Evolutionary conservation across 257 asterid species (phyloP).

Genomic region (Primulina tabacum): DNA sequence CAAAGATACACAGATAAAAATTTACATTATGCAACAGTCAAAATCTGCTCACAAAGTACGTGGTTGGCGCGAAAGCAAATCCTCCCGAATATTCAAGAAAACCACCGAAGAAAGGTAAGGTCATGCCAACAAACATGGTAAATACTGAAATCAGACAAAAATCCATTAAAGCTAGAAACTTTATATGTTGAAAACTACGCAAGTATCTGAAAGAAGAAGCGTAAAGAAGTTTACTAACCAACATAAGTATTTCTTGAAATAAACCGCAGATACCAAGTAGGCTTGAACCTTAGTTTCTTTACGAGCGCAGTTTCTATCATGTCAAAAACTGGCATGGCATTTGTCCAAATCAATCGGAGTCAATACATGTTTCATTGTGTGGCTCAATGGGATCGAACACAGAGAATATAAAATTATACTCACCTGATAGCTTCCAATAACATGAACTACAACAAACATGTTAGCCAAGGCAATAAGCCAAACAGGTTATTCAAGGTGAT

Average conservation of each 20-base stretch:
- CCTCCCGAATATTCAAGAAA: conserved; percentile 93
- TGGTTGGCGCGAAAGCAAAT: conserved; percentile 92
- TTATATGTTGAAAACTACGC: background rate
- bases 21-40: background rate
- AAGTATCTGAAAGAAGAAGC: background rate
- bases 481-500: conserved; percentile 47
- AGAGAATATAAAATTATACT: background rate
- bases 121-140: conserved; percentile 79
- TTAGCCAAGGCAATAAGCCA: conserved; percentile 97
- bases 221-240: conserved; percentile 39
- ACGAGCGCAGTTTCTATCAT: conserved; percentile 84
- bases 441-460: conserved; percentile 83
- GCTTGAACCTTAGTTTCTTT: conserved; percentile 64
- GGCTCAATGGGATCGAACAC: background rate
- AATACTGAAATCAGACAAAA: conserved; percentile 46
- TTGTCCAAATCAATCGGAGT: background rate
- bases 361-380: conserved; percentile 2
- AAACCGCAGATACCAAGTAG: conserved; percentile 66
- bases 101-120: conserved; percentile 93
- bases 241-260: conserved; percentile 62
- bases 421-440: conserved; percentile 97
- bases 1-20: background rate
- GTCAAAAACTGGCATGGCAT: conserved; percentile 92
- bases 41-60: conserved; percentile 69
- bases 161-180: background rate